A percentile compares a stretch with the other conserved stretches of the same genome.
These are phyloP conservation scores for Monosporascus cannonballus DNA, from an alignment of 2,329 filamentous ascomycete genomes.

Conservation along the genomic window DNA sequence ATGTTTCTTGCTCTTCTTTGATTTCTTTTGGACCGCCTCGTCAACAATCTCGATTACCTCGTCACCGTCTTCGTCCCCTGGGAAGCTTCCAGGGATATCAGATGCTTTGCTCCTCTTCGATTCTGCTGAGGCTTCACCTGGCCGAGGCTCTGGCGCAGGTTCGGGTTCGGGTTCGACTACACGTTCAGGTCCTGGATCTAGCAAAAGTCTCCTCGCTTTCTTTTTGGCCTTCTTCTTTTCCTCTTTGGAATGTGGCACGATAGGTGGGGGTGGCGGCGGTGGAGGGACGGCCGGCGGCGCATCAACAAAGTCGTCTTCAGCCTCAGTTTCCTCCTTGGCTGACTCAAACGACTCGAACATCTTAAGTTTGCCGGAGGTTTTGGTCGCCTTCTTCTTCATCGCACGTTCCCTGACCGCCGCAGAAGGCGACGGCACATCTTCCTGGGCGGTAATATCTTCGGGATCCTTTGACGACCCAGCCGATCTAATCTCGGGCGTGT, in stretches of 20 bases:
- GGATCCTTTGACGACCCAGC: conserved; percentile 45
- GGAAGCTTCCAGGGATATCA: conserved; percentile 25
- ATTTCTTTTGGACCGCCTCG: conserved; percentile 36
- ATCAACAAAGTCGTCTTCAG: conserved; percentile 25
- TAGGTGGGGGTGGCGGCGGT: conserved; percentile 32
- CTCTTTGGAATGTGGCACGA: conserved; percentile 25
- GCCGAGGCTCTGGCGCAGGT: background rate
- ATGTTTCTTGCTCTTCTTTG: conserved; percentile 37
- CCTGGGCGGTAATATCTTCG: conserved; percentile 36
- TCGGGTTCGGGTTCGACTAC: conserved; percentile 5
- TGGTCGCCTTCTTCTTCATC: conserved; percentile 44
- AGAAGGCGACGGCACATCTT: conserved; percentile 35
- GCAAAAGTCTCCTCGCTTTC: conserved; percentile 30
- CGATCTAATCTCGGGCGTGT: conserved; percentile 36
- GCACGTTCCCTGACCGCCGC: conserved; percentile 30
- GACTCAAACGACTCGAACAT: conserved; percentile 45
- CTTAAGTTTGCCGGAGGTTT: conserved; percentile 51
- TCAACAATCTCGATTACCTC: conserved; percentile 47
- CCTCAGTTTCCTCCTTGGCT: conserved; percentile 10
- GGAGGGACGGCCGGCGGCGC: conserved; percentile 32
- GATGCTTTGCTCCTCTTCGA: conserved; percentile 7
- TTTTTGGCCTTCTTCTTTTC: conserved; percentile 39
- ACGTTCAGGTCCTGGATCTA: conserved; percentile 9
- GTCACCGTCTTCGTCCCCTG: conserved; percentile 26
- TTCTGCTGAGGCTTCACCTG: background rate